Evolutionary conservation across 306 rosid genomes (phyloP).

Genomic region (Argentina anserina): DNA sequence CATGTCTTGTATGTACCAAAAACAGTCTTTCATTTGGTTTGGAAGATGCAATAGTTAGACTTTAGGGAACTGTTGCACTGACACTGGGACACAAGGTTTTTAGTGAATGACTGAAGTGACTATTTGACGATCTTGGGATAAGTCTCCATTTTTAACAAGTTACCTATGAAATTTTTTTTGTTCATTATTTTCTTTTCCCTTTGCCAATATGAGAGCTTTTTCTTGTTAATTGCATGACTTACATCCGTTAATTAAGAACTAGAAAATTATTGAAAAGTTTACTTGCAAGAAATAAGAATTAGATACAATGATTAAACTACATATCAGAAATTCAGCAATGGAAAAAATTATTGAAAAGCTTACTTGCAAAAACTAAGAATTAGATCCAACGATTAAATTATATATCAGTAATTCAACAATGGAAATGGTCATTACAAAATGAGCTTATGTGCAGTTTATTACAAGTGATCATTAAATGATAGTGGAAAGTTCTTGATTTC

Average conservation of each 20-base stretch:
- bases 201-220: neutral
- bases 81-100: constrained; percentile 26
- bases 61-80: constrained; percentile 49
- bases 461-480: too few species aligned
- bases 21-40: constrained; percentile 23
- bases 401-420: too few species aligned
- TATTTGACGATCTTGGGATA: constrained; percentile 27
- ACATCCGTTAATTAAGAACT: too few species aligned
- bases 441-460: too few species aligned
- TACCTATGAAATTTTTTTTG: neutral
- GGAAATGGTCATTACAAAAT: too few species aligned
- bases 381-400: too few species aligned
- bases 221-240: too few species aligned
- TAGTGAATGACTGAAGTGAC: constrained; percentile 29
- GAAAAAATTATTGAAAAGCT: neutral
- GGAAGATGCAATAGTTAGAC: constrained; percentile 20
- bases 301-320: too few species aligned
- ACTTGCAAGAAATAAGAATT: too few species aligned
- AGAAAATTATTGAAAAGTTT: neutral
- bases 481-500: neutral
- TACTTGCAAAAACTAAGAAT: too few species aligned
- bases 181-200: too few species aligned
- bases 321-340: too few species aligned
- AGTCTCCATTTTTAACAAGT: neutral
- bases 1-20: constrained; percentile 47